A percentile compares a stretch with the other conserved stretches of the same genome.
phyloP scores from a whole-genome alignment of 805 yeast genomes.

The Ogataea trehalophila region DNA sequence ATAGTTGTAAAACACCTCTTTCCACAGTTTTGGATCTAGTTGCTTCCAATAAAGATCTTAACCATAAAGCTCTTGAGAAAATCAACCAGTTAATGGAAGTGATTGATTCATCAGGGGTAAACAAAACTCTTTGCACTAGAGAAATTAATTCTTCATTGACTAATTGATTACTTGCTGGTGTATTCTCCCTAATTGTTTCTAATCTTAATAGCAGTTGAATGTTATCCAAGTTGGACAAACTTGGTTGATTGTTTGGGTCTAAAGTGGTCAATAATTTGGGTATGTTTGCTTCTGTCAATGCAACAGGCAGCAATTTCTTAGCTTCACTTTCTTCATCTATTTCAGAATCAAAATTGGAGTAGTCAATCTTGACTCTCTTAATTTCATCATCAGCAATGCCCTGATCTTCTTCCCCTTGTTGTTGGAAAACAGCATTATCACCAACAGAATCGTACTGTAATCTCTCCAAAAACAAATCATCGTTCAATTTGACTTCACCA shows the following conservation, averaged over 20 bases:
- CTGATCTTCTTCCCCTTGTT: conserved; percentile 32
- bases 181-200: conserved; percentile 56
- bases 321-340: conserved; percentile 18
- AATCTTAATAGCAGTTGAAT: conserved; percentile 70
- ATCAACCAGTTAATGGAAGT: conserved; percentile 65
- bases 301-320: conserved; percentile 55
- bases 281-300: conserved; percentile 55
- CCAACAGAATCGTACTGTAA: conserved; percentile 65
- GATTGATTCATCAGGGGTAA: conserved; percentile 34
- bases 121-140: conserved; percentile 64
- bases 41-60: conserved; percentile 79
- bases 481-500: conserved; percentile 57
- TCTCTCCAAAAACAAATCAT: conserved; percentile 73
- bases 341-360: conserved; percentile 15
- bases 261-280: conserved; percentile 47
- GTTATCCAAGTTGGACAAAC: conserved; percentile 61
- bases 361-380: conserved; percentile 41
- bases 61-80: conserved; percentile 83
- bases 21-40: conserved; percentile 81
- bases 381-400: conserved; percentile 32
- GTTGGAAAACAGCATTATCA: conserved; percentile 36
- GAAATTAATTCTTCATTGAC: conserved; percentile 83
- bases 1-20: conserved; percentile 91
- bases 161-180: conserved; percentile 67
- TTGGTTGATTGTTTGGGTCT: conserved; percentile 83